Conservation (phyloP, 1,284 basidiomycete genomes). For the Bjerkandera adusta region DNA sequence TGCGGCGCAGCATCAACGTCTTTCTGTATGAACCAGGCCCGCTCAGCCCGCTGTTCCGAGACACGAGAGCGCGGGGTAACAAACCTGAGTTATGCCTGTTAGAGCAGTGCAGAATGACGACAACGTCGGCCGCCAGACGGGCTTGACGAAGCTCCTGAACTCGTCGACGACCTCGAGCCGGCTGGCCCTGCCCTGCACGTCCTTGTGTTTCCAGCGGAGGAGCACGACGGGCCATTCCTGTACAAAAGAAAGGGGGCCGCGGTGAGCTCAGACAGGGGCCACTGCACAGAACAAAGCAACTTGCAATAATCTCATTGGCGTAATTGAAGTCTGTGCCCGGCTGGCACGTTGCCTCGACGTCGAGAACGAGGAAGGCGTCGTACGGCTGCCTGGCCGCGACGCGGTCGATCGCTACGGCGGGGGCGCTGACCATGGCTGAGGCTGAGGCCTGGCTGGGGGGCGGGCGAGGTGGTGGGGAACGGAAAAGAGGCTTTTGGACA, state of each 20-base stretch:
- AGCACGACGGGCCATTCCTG: conserved; percentile 90
- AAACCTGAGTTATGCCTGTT: conserved; percentile 91
- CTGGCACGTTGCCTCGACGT: conserved; percentile 91
- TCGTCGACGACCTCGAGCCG: conserved; percentile 69
- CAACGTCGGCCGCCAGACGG: conserved; percentile 82
- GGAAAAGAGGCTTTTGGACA: too few species aligned
- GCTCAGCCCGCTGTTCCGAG: too few species aligned
- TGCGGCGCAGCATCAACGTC: conserved; percentile 79
- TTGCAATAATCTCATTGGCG: conserved; percentile 88
- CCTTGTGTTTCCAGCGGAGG: conserved; percentile 76
- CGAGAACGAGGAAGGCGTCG: conserved; percentile 74
- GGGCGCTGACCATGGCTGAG: background rate
- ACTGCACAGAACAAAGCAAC: conserved; percentile 29
- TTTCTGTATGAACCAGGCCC: conserved; percentile 32
- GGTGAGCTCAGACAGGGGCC: conserved; percentile 5
- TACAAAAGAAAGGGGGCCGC: conserved; percentile 15
- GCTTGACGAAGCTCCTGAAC: conserved; percentile 87
- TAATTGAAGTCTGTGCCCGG: conserved; percentile 40
- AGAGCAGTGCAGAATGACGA: conserved; percentile 83
- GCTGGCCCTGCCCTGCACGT: conserved; percentile 47
- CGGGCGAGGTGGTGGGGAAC: background rate
- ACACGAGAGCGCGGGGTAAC: conserved; percentile 13
- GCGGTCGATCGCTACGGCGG: conserved; percentile 13
- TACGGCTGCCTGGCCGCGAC: conserved; percentile 49
- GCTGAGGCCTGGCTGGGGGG: background rate